These are phyloP conservation scores for Biscogniauxia mediterranea DNA, from an alignment of 2,329 filamentous ascomycete genomes.

Conservation along the genomic window DNA sequence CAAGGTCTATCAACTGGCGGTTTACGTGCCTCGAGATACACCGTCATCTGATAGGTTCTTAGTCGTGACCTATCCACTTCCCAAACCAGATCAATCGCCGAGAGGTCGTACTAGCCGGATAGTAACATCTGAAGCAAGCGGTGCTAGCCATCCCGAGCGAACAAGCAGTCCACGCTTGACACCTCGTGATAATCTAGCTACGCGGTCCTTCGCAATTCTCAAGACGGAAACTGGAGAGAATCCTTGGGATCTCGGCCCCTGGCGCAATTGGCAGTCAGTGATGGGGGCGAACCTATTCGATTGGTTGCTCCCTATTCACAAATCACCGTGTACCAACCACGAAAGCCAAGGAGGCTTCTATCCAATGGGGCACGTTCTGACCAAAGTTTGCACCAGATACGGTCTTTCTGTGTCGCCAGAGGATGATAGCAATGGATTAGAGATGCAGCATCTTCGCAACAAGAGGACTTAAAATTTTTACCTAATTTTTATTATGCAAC, in stretches of 20 bases:
- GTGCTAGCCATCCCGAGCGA: slow-evolving; percentile 9
- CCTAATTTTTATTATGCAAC: slow-evolving; percentile 7
- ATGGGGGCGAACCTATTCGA: slow-evolving; percentile 72
- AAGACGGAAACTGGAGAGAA: slow-evolving; percentile 73
- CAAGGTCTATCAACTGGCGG: slow-evolving; percentile 70
- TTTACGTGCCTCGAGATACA: slow-evolving; percentile 61
- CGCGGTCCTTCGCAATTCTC: slow-evolving; percentile 75
- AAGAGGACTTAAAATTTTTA: slow-evolving; percentile 10
- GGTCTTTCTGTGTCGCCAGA: slow-evolving; percentile 29
- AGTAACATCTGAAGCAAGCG: not conserved
- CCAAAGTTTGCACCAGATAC: slow-evolving; percentile 49
- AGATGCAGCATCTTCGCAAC: slow-evolving; percentile 30
- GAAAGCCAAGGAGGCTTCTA: slow-evolving; percentile 66
- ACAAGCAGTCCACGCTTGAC: slow-evolving; percentile 15
- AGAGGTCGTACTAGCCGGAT: slow-evolving; percentile 9
- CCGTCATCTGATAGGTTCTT: slow-evolving; percentile 41
- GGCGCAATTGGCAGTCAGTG: slow-evolving; percentile 72
- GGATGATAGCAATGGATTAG: slow-evolving; percentile 24
- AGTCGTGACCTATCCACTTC: slow-evolving; percentile 60
- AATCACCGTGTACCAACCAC: slow-evolving; percentile 72
- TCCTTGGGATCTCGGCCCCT: slow-evolving; percentile 74
- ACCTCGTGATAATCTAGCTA: slow-evolving; percentile 46
- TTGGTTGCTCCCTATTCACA: slow-evolving; percentile 76
- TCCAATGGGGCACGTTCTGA: slow-evolving; percentile 61
- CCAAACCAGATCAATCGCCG: slow-evolving; percentile 21